Evolutionary conservation across 345 rosid genomes (phyloP), one percentile per base, ranked within the genome.

Genomic region (Firmiana major): DNA sequence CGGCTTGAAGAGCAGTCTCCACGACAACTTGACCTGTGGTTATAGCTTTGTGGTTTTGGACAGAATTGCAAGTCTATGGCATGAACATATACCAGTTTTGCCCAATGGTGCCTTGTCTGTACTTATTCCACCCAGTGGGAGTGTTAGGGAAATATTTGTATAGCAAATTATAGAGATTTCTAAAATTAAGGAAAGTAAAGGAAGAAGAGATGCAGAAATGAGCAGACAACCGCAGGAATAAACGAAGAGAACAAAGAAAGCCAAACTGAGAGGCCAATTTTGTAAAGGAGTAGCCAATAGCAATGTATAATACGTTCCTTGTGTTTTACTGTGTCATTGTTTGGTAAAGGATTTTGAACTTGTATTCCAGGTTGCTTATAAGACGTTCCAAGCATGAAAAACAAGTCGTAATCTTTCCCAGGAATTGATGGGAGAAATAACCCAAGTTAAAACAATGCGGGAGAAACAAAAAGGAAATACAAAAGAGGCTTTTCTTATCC

Each of bases 401-500:
- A 53, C 10, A 81, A 58, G 67, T 7, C 63, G 40, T 70, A 59
- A 55, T 9, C 62, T 83, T 73, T 49, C 38, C 73, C 79, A 70
- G 31, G 59, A 80, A 78, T 46, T 24, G 58, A 46, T 2, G 75
- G 79, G 75, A 31, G 51, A 4, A 79, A 59, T 54, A 58, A 58
- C 78, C 80, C 1, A 76, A 31, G 38, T 80, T 34, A 74, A 72
- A 66, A 77, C 81, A 80, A 73, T 63, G 65, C 63, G 51, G 16
- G 62, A 17, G 28, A 57, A n/a, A 19, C 22, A 15, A 38, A 36
- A 74, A n/a, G 17, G 5, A 24, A n/a, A 45, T 1, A 15, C 40
- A 31, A 43, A 4, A 12, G 46, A 49, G 68, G 54, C 11, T 63
- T 34, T 51, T 48, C 40, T 24, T 11, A 59, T 53, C 77, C 69